Percentiles rank a stretch among this genome's conserved stretches.
These are phyloP conservation scores for Iris pallida DNA, from an alignment of 116 monocot genomes.

Conservation along the genomic window DNA sequence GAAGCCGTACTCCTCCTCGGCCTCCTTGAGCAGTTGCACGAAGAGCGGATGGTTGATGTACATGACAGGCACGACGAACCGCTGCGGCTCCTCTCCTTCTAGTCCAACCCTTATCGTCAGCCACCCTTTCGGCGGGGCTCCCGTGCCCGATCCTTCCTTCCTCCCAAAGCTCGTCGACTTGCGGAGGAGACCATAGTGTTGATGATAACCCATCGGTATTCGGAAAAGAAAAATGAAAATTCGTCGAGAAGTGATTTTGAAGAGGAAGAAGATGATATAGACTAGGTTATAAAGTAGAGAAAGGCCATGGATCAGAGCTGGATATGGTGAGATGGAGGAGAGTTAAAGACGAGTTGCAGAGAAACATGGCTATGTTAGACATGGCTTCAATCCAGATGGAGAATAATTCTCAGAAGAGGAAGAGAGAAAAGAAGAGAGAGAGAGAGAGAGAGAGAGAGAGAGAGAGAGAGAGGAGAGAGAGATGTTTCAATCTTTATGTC, in stretches of 20 bases:
- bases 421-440: not conserved
- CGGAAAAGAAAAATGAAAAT: not conserved
- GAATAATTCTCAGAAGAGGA: not conserved
- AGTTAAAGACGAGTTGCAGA: constrained; percentile 25
- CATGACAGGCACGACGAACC: constrained; percentile 20
- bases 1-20: constrained; percentile 26
- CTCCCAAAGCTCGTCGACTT: not conserved
- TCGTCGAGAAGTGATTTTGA: not conserved
- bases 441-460: too few species aligned
- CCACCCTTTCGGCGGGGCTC: constrained; percentile 11
- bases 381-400: not conserved
- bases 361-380: constrained; percentile 27
- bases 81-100: constrained; percentile 19
- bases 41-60: constrained; percentile 25
- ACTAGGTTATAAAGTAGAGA: constrained; percentile 12
- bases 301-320: constrained; percentile 35
- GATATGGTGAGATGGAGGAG: constrained; percentile 33
- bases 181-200: not conserved
- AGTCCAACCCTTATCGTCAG: constrained; percentile 16
- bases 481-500: too few species aligned
- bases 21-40: constrained; percentile 7
- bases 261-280: not conserved
- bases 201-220: not conserved
- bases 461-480: too few species aligned
- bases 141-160: not conserved